Percentiles rank a stretch among this genome's conserved stretches.
phyloP scores from a whole-genome alignment of 2,329 filamentous ascomycete species.

The Helotiales sp. region DNA sequence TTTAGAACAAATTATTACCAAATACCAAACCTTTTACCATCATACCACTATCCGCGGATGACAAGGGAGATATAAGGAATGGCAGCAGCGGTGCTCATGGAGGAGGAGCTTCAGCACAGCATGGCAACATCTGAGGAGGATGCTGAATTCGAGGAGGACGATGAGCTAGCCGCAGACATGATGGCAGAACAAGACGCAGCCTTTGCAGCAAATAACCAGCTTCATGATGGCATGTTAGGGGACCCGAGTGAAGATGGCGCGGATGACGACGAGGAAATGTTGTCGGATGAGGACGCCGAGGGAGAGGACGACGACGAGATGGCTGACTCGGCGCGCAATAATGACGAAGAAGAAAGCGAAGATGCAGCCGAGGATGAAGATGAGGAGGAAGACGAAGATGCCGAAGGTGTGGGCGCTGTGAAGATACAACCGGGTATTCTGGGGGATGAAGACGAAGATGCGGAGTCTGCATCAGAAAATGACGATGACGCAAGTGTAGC shows the following conservation, averaged over 20 bases:
- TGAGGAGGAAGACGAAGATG: conserved; percentile 42
- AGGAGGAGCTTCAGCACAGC: conserved; percentile 34
- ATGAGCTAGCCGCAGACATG: conserved; percentile 29
- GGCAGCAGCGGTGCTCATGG: conserved; percentile 33
- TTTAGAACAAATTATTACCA: not conserved
- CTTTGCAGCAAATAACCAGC: conserved; percentile 36
- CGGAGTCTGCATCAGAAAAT: conserved; percentile 29
- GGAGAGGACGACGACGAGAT: conserved; percentile 38
- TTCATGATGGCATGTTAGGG: conserved; percentile 34
- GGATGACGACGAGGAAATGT: conserved; percentile 20
- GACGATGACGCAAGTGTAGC: conserved; percentile 33
- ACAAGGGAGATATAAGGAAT: conserved; percentile 24
- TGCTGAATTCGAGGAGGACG: conserved; percentile 38
- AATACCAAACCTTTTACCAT: not conserved
- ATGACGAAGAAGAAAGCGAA: conserved; percentile 40
- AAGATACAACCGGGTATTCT: conserved; percentile 35
- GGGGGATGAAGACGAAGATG: conserved; percentile 41
- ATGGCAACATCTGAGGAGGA: conserved; percentile 38
- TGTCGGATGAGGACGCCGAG: conserved; percentile 35
- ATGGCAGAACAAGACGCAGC: conserved; percentile 31
- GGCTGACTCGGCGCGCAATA: conserved; percentile 35
- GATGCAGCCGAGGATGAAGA: conserved; percentile 43
- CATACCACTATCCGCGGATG: conserved; percentile 21
- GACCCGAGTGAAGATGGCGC: conserved; percentile 23
- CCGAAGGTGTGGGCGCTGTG: conserved; percentile 35